Base-by-base conservation (phyloP, 495 filamentous ascomycete species). In the Hypoxylon intermedium region DNA sequence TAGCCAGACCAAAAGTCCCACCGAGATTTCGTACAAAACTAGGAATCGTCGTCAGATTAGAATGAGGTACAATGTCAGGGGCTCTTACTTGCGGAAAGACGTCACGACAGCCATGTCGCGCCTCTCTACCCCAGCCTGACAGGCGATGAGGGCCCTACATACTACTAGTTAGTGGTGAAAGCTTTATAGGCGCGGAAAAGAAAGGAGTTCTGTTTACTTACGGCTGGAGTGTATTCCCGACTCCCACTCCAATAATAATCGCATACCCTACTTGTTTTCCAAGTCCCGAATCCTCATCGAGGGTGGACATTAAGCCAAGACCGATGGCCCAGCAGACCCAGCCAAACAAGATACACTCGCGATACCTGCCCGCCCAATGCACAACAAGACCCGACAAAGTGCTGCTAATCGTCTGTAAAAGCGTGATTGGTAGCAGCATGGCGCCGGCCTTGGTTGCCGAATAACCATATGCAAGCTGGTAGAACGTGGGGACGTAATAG, bases 401-500 rank as follows among this genome's bases (percentile, higher is more conserved):
- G 58, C 80, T 83, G 50, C 75, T 77, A 5, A 77, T 52, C 12
- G 79, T 82, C 58, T 82, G 80, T 68, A 81, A 71, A 18, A 84
- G 51, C 1, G 78, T 81, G 15, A 84, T 75, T 5, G 81, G 80
- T n/a, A 84, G 56, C 23, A 84, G 48, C 75, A 83, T 77, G 5
- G 80, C 78, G 4, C 77, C 82, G 6, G 80, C 73, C 38, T 75
- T 77, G 1, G 81, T 77, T 0, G 80, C 74, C 1, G 78, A 79
- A 48, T 83, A 83, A 3, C 71, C 74, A 52, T 81, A 82, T 1
- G 78, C 79, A 50, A 84, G 67, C 61, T 84, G 81, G 53, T 81
- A 84, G 58, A 83, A 83, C 5, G 77, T 78, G 5, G 82, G 81
- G 33, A 84, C 79, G 48, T 82, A 84, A 64, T 83, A 83, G 2